These are phyloP conservation scores for Malbranchea cinnamomea DNA, from an alignment of 2,329 filamentous ascomycete species.

Conservation along the genomic window DNA sequence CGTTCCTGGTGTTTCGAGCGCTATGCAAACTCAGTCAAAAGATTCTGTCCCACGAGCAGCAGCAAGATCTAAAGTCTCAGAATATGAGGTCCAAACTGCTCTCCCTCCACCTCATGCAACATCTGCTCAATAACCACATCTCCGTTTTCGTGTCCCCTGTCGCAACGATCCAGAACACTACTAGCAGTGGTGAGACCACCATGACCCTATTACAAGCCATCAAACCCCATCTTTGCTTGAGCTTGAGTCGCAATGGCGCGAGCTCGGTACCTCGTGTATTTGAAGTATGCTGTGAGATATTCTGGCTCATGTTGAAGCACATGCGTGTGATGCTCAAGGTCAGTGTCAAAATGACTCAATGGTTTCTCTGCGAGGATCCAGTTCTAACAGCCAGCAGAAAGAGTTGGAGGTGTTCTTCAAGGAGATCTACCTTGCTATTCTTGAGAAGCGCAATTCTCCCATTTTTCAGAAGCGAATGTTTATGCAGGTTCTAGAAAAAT, in stretches of 20 bases:
- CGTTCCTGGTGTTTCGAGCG: conserved; percentile 90
- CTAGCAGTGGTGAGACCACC: conserved; percentile 62
- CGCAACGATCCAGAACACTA: conserved; percentile 83
- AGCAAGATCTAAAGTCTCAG: conserved; percentile 82
- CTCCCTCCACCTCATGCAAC: conserved; percentile 89
- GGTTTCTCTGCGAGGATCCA: background rate
- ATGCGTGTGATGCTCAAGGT: conserved; percentile 90
- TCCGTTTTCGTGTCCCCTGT: conserved; percentile 79
- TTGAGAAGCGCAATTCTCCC: conserved; percentile 77
- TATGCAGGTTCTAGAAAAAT: conserved; percentile 65
- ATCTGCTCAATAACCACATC: conserved; percentile 86
- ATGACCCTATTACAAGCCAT: conserved; percentile 88
- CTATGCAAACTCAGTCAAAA: conserved; percentile 98
- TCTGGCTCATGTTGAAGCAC: conserved; percentile 92
- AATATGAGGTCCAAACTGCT: conserved; percentile 96
- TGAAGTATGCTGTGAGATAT: conserved; percentile 91
- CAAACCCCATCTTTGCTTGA: conserved; percentile 92
- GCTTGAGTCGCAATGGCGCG: conserved; percentile 84
- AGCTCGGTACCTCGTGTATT: conserved; percentile 87
- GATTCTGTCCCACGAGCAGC: conserved; percentile 71
- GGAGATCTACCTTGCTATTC: conserved; percentile 84
- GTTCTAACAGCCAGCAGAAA: conserved; percentile 42
- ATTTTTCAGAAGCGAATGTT: conserved; percentile 87
- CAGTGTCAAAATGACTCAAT: conserved; percentile 2
- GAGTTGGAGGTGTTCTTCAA: conserved; percentile 97